Percentiles rank a stretch among this genome's conserved stretches.
Conservation (phyloP, 371 early-diverging fungal genomes). For the Thermomucor indicae-seudaticae region DNA sequence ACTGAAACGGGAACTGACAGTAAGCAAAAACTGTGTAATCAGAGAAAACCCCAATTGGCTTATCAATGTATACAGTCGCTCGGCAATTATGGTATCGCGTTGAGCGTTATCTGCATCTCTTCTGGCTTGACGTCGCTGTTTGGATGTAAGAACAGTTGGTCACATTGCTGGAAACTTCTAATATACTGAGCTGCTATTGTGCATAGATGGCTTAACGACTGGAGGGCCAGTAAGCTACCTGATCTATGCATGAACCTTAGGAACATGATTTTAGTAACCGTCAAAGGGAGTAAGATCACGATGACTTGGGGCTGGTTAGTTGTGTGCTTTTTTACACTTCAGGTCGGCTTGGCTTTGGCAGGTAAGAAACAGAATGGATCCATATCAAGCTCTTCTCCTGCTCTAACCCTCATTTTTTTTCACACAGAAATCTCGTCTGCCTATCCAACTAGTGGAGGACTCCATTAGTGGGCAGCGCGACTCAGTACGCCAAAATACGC, state of each 20-base stretch:
- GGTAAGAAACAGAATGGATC: slow-evolving; percentile 17
- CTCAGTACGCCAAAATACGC: slow-evolving; percentile 23
- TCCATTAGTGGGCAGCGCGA: slow-evolving; percentile 63
- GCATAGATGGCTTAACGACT: slow-evolving; percentile 26
- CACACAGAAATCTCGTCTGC: slow-evolving; percentile 59
- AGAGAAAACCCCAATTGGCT: not conserved
- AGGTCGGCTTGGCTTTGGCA: slow-evolving; percentile 60
- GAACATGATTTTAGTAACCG: too few relatives aligned
- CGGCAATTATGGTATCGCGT: slow-evolving; percentile 34
- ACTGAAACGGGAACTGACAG: slow-evolving; percentile 32
- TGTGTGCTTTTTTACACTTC: slow-evolving; percentile 50
- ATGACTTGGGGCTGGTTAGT: slow-evolving; percentile 54
- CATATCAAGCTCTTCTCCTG: too few relatives aligned
- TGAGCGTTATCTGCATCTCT: slow-evolving; percentile 35
- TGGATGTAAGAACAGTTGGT: not conserved
- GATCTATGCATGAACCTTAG: not conserved
- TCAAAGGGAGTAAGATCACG: too few relatives aligned
- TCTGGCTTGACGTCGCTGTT: slow-evolving; percentile 37
- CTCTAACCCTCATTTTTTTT: not conserved
- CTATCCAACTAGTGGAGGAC: slow-evolving; percentile 65
- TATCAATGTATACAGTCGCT: slow-evolving; percentile 16
- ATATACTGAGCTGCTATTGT: not conserved
- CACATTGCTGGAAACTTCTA: not conserved
- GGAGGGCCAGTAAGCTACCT: slow-evolving; percentile 28
- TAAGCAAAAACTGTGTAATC: slow-evolving; percentile 1